phyloP scores from a whole-genome alignment of 1,139 yeast genomes.

The Kodamaea anthophila region DNA sequence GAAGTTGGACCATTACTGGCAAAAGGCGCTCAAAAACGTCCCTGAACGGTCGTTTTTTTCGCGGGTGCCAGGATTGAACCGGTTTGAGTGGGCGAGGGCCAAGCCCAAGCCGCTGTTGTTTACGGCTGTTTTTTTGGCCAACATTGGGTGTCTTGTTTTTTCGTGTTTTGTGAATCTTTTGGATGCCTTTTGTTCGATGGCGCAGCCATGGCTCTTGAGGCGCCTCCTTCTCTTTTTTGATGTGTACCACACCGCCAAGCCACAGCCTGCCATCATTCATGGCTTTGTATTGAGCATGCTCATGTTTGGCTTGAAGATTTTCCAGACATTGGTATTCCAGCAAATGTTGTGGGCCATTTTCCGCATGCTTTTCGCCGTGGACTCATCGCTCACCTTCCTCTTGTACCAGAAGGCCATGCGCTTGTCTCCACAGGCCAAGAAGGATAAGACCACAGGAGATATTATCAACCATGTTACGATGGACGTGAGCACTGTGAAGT shows the following conservation, averaged over 20 bases:
- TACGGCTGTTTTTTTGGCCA: conserved; percentile 11
- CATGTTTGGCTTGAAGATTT: conserved; percentile 14
- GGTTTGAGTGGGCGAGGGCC: conserved; percentile 6
- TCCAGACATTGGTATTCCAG: conserved; percentile 16
- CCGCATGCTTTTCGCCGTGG: conserved; percentile 14
- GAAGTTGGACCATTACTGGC: conserved; percentile 9
- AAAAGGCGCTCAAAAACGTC: conserved; percentile 3
- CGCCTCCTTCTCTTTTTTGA: conserved; percentile 17
- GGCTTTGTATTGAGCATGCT: conserved; percentile 17
- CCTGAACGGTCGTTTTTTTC: conserved; percentile 3
- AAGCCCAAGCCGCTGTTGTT: conserved; percentile 16
- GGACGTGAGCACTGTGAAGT: conserved; percentile 17
- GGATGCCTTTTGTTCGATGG: conserved; percentile 12
- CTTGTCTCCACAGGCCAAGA: conserved; percentile 22
- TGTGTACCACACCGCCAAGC: conserved; percentile 5
- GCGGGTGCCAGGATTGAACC: conserved; percentile 6
- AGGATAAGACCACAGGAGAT: conserved; percentile 24
- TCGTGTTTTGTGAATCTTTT: conserved; percentile 9
- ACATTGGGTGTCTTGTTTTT: conserved; percentile 8
- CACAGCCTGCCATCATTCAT: conserved; percentile 18
- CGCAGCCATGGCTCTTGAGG: conserved; percentile 20
- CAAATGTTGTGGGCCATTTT: conserved; percentile 15
- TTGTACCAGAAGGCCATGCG: conserved; percentile 21
- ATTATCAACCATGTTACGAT: conserved; percentile 23
- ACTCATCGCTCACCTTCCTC: conserved; percentile 18